Conservation (phyloP, 2,329 filamentous ascomycete species). For the Penicillium sp. region DNA sequence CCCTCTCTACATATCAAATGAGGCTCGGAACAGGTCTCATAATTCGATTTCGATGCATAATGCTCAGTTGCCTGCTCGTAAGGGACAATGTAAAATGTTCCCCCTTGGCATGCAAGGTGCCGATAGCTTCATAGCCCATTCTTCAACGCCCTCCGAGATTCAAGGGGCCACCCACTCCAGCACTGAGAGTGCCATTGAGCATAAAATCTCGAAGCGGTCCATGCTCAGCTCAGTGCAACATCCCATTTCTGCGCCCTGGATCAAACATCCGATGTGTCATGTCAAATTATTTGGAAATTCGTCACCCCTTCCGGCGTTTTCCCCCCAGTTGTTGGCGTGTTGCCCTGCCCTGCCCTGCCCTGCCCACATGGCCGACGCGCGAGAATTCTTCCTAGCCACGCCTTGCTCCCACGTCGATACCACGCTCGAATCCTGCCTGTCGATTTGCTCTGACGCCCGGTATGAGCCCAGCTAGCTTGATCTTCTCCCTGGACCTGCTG, state of each 20-base stretch:
- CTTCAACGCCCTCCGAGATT: slow-evolving; percentile 8
- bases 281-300: background rate
- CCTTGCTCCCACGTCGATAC: slow-evolving; percentile 27
- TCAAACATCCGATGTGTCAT: slow-evolving; percentile 25
- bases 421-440: slow-evolving; percentile 18
- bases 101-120: slow-evolving; percentile 28
- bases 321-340: slow-evolving; percentile 1
- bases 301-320: background rate
- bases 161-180: slow-evolving; percentile 18
- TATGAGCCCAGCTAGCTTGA: slow-evolving; percentile 1
- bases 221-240: slow-evolving; percentile 8
- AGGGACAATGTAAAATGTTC: slow-evolving; percentile 8
- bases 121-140: slow-evolving; percentile 22
- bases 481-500: slow-evolving; percentile 22
- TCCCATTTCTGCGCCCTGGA: background rate
- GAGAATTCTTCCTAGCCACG: slow-evolving; percentile 22
- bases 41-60: background rate
- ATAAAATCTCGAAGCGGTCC: slow-evolving; percentile 1
- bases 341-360: too few relatives aligned
- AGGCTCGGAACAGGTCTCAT: background rate
- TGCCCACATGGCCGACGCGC: slow-evolving; percentile 27
- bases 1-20: background rate
- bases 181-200: background rate
- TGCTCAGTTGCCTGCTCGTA: slow-evolving; percentile 13
- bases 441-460: slow-evolving; percentile 2